Evolutionary conservation across 202 grass and related monocot species (phyloP), one percentile per base, ranked within the genome.

Genomic region (Hordeum pubiflorum): DNA sequence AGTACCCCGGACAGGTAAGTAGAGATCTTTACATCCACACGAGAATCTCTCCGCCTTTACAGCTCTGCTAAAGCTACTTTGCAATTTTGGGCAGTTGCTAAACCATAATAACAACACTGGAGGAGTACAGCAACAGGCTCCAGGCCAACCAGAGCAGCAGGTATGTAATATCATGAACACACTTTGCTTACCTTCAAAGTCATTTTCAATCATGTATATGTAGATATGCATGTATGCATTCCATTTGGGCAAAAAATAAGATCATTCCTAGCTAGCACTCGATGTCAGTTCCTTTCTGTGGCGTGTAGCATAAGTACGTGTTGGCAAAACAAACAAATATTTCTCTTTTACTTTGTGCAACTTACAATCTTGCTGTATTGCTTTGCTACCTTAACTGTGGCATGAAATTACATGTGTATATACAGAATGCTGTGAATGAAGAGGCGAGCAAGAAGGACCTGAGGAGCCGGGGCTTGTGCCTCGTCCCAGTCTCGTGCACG

Each of bases 401-500:
- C 43, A 33, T 73, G 23, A 21, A 73, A 29, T 46, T 52, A 50
- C 43, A 2, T 72, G 14, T 39, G 64, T 37, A 7, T 12, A 11
- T n/a, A 60, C 32, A 90, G 89, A 85, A 46, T 34, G 24, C 26
- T 52, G 66, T 8, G 40, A 82, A 88, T 24, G 87, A 91, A 2
- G 92, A 91, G 34, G 40, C 22, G 44, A 73, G 44, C 36, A 91
- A 89, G 79, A 94, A 93, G 83, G 96, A 90, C 77, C 13, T 99
- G 52, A 89, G 88, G 81, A 96, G 90, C 81, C 72, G 90, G 68
- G 96, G 96, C 10, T 70, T 99, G 37, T 99, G 96, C 81, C 92
- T 99, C 3, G 96, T 95, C 24, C 96, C 96, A 8, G 89, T 99
- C 24, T 93, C 92, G 13, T 99, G 90, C 79, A 96, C 90, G 12